A percentile compares a stretch with the other conserved stretches of the same genome.
phyloP scores from a whole-genome alignment of 2,329 filamentous ascomycete species.

The Ophiostoma sp. region DNA sequence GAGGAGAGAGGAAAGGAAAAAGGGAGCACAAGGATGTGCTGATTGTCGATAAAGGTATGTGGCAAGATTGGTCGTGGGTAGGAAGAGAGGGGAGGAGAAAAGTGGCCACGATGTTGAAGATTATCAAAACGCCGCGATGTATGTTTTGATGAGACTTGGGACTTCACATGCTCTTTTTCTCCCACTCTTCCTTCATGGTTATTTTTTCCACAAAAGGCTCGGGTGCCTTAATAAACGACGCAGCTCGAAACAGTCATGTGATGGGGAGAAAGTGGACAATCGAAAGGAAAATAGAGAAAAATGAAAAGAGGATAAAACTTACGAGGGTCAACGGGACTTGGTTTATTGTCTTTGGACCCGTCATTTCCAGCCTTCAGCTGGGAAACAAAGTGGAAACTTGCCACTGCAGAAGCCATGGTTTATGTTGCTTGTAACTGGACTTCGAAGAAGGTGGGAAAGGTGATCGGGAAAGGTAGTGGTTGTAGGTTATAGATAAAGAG shows the following conservation, averaged over 20 bases:
- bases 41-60: slow-evolving; percentile 6
- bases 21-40: not conserved
- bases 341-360: slow-evolving; percentile 13
- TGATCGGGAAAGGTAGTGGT: not conserved
- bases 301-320: not conserved
- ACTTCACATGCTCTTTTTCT: not conserved
- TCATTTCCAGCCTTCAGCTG: not conserved
- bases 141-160: not conserved
- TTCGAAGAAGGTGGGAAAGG: not conserved
- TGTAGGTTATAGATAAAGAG: not conserved
- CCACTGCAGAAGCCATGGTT: not conserved
- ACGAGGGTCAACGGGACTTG: slow-evolving; percentile 22
- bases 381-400: not conserved
- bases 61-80: too few species aligned
- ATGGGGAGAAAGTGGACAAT: slow-evolving; percentile 3
- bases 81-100: not conserved
- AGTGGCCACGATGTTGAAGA: not conserved
- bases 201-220: not conserved
- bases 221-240: slow-evolving; percentile 11
- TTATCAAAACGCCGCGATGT: not conserved
- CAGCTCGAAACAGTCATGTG: slow-evolving; percentile 18
- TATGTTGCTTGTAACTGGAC: not conserved
- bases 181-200: not conserved
- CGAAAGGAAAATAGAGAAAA: not conserved
- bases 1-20: not conserved